Percentiles rank a stretch among this genome's conserved stretches.
phyloP scores from a whole-genome alignment of 1,284 basidiomycete genomes.

The Fereydounia khargensis region DNA sequence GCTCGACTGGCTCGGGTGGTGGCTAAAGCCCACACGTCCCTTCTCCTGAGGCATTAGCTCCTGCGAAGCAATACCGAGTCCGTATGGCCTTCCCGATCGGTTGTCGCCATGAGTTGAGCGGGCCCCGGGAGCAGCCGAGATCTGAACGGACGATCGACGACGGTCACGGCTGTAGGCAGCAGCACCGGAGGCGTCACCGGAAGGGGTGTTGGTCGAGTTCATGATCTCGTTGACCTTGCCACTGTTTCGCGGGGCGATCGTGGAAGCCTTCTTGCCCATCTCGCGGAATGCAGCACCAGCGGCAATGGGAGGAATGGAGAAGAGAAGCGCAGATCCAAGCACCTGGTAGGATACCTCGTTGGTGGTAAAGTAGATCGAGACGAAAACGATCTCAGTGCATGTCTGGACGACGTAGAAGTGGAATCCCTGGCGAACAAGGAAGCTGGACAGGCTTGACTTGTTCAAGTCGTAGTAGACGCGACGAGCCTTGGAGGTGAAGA shows the following conservation, averaged over 20 bases:
- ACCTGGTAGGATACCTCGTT: constrained; percentile 12
- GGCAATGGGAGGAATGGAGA: constrained; percentile 19
- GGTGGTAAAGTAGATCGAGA: constrained; percentile 16
- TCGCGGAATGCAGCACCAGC: constrained; percentile 24
- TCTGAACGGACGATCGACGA: neutral
- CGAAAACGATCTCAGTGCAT: constrained; percentile 18
- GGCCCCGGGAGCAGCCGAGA: neutral
- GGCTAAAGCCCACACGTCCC: neutral
- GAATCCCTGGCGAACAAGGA: constrained; percentile 25
- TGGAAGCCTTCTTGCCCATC: constrained; percentile 21
- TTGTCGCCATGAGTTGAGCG: too few relatives aligned
- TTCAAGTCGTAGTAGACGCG: constrained; percentile 1
- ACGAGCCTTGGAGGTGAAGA: constrained; percentile 1
- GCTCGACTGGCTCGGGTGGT: neutral
- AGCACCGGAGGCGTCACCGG: constrained; percentile 2
- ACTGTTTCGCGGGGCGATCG: constrained; percentile 1
- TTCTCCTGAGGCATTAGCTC: neutral
- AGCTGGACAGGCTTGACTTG: constrained; percentile 6
- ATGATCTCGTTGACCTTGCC: constrained; percentile 23
- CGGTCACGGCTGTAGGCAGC: neutral
- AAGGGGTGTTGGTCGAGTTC: constrained; percentile 7
- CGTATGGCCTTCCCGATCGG: too few relatives aligned
- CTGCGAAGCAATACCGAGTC: neutral
- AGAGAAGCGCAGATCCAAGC: constrained; percentile 10
- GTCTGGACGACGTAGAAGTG: constrained; percentile 21